Conservation (phyloP, 202 grass and related monocot species). For the Bolboschoenoplectus hybrid region DNA sequence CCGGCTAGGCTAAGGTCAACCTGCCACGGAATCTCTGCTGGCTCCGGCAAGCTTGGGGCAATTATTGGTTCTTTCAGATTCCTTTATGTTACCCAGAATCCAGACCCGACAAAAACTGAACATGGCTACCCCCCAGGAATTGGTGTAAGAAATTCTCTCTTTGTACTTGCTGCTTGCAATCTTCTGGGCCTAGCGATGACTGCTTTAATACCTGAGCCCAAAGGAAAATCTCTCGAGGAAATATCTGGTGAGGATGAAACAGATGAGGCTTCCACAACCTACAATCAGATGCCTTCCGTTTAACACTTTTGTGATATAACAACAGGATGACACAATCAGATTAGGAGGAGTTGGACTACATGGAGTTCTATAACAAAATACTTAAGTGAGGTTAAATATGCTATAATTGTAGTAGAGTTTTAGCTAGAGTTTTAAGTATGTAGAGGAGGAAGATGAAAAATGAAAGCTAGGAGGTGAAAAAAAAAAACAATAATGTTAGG, state of each 20-base stretch:
- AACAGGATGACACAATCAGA: background rate
- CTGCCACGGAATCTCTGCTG: constrained; percentile 58
- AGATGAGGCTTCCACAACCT: background rate
- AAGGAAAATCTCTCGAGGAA: constrained; percentile 58
- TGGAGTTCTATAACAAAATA: background rate
- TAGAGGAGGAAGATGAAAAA: background rate
- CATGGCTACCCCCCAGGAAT: constrained; percentile 55
- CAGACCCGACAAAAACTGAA: constrained; percentile 39
- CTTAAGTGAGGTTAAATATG: background rate
- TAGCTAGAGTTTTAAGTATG: background rate
- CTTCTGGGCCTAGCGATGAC: constrained; percentile 44
- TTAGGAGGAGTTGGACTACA: background rate
- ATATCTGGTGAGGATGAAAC: constrained; percentile 50
- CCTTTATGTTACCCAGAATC: constrained; percentile 56
- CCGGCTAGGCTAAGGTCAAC: constrained; percentile 52
- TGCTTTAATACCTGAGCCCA: constrained; percentile 47
- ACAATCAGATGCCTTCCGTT: background rate
- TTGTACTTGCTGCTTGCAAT: constrained; percentile 49
- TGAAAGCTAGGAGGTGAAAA: background rate
- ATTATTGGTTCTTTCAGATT: constrained; percentile 61
- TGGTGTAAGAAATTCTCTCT: constrained; percentile 53
- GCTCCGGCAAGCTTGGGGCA: constrained; percentile 54
- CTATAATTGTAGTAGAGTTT: constrained; percentile 1
- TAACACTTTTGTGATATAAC: background rate
- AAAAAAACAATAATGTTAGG: background rate